Conservation (phyloP, 75 land plant species). For the Sequoia sempervirens region DNA sequence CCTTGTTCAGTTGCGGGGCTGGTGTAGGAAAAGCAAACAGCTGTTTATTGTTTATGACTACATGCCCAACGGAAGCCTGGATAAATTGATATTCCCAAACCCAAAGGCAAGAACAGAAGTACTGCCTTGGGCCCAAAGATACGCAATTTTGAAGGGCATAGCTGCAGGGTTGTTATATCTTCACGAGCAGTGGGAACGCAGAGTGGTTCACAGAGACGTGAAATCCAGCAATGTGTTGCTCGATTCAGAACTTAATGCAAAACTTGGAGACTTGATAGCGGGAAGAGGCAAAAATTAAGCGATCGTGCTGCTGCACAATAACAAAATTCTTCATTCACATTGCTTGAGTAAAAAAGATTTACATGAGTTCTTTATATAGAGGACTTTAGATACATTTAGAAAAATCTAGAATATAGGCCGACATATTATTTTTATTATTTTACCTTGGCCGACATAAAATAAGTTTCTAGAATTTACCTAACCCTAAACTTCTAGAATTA, state of each 20-base stretch:
- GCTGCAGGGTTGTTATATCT: slow-evolving; percentile 22
- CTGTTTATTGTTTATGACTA: slow-evolving; percentile 20
- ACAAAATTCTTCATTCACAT: too few species aligned
- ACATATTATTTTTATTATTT: too few species aligned
- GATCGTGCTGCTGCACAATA: too few species aligned
- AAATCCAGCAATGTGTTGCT: slow-evolving; percentile 26
- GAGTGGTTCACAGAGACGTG: slow-evolving; percentile 36
- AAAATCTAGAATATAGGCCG: too few species aligned
- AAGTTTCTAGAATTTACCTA: too few species aligned
- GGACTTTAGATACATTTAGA: too few species aligned
- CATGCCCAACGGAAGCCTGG: slow-evolving; percentile 34
- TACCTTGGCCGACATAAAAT: too few species aligned
- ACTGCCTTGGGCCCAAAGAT: slow-evolving; percentile 9
- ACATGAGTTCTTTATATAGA: too few species aligned
- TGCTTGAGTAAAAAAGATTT: too few species aligned
- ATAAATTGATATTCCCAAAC: slow-evolving; percentile 10
- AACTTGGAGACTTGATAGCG: slow-evolving; percentile 22
- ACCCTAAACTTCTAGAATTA: too few species aligned
- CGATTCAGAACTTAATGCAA: slow-evolving; percentile 16
- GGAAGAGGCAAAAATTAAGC: too few species aligned
- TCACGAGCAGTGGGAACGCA: slow-evolving; percentile 21
- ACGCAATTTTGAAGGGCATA: slow-evolving; percentile 17
- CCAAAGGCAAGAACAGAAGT: not conserved
- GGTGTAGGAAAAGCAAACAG: slow-evolving; percentile 20
- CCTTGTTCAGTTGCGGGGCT: slow-evolving; percentile 35